Conservation (phyloP, 768 basidiomycete species). For the Hortiboletus flavorubellus region DNA sequence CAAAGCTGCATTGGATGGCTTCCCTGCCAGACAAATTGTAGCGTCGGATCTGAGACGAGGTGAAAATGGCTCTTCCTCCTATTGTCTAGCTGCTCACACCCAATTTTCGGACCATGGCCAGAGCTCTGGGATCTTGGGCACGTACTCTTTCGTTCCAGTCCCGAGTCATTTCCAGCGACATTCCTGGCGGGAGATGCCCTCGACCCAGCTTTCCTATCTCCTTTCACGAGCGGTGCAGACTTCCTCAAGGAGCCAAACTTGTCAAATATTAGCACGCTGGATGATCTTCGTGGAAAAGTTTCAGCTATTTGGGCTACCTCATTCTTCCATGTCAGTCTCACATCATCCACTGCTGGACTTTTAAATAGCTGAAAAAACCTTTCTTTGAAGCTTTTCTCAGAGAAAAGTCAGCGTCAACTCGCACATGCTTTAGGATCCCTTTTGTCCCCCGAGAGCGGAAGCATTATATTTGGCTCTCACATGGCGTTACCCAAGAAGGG, state of each 20-base stretch:
- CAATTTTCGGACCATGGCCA: conserved; percentile 17
- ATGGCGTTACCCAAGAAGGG: conserved; percentile 14
- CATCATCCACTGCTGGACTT: conserved; percentile 17
- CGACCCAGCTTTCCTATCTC: conserved; percentile 41
- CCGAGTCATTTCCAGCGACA: conserved; percentile 47
- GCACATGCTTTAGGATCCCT: conserved; percentile 26
- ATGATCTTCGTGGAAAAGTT: conserved; percentile 43
- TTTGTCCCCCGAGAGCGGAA: conserved; percentile 27
- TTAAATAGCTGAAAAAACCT: conserved; percentile 15
- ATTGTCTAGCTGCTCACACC: background rate
- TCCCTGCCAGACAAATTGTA: conserved; percentile 35
- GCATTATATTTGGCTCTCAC: conserved; percentile 32
- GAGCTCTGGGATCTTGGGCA: conserved; percentile 64
- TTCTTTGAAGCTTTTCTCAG: conserved; percentile 24
- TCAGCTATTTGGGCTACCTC: conserved; percentile 48
- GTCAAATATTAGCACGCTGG: conserved; percentile 38
- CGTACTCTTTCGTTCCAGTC: conserved; percentile 52
- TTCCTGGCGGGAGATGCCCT: conserved; percentile 59
- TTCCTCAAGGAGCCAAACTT: conserved; percentile 24
- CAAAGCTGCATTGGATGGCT: conserved; percentile 41
- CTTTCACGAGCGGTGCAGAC: conserved; percentile 20
- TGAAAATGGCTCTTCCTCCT: conserved; percentile 8
- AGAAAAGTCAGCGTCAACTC: conserved; percentile 23
- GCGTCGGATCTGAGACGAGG: conserved; percentile 39
- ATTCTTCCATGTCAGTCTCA: conserved; percentile 39